Base-by-base conservation (phyloP, 305 asterid species). In the Plantago rigida region DNA sequence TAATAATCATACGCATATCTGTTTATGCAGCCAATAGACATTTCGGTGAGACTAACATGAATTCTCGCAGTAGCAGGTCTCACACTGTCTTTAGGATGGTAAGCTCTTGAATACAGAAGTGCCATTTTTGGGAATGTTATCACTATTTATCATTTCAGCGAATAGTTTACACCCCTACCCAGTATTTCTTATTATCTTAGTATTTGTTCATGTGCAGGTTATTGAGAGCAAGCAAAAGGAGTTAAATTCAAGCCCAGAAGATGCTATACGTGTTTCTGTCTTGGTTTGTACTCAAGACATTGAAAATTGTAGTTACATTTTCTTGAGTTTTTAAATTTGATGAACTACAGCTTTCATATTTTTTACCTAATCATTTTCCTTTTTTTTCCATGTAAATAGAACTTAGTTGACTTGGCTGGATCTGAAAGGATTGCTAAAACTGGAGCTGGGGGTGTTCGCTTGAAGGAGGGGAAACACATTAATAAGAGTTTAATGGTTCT, bases 71-170 rank as follows among this genome's bases (percentile, higher is more conserved):
- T 77, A 86, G 96, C 68, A 77, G 99, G 79, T 92, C 97, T 47
- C 99, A 92, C 78, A 84, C 97, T 60, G 83, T 92, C 56, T 92
- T 92, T 79, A 81, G 99, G 78, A 92, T 92, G 99, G 99, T 92
- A 82, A 57, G 70, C 39, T 60, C 62, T 51, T 65, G 47, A 59
- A 39, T 31, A 55, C 68, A 12, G 24, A 60, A 67, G 67, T 58
- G 58, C 65, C 65, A 13, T 54, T 28, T 17, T 53, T 11, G 63
- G 31, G 42, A 51, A 41, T 17, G 14, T 10, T 14, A 48, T 60
- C 60, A 28, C 60, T 51, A 55, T 56, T 26, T 19, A 46, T 60
- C 14, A 52, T 61, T 72, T 47, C 49, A 3, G 50, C 24, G 19
- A 69, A 64, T 59, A 19, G 26, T 49, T 46, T 59, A 36, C 60